These are phyloP conservation scores for Anisodus tanguticus DNA, from an alignment of 257 asterid species.

Conservation along the genomic window DNA sequence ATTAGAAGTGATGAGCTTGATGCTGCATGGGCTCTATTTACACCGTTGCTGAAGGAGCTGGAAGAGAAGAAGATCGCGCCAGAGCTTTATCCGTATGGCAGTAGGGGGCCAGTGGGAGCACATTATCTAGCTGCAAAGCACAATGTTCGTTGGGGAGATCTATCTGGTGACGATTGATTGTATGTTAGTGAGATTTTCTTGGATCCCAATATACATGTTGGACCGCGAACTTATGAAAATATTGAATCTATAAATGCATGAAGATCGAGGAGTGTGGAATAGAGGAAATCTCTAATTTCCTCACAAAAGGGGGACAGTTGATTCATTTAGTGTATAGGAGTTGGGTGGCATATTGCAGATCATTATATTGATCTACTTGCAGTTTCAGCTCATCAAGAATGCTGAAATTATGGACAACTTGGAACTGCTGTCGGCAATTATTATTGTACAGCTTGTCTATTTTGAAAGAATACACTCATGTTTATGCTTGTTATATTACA, in stretches of 20 bases:
- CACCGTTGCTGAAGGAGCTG: conserved; percentile 76
- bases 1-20: conserved; percentile 96
- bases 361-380: not conserved
- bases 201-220: not conserved
- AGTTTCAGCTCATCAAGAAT: not conserved
- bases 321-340: conserved; percentile 4
- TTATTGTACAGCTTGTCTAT: not conserved
- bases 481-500: not conserved
- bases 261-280: not conserved
- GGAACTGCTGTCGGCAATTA: not conserved
- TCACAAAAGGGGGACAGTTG: not conserved
- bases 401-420: conserved; percentile 19
- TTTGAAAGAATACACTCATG: not conserved
- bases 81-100: conserved; percentile 87
- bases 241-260: not conserved
- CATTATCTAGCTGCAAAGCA: conserved; percentile 93
- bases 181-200: not conserved
- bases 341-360: not conserved
- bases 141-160: conserved; percentile 95
- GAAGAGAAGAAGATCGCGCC: conserved; percentile 80
- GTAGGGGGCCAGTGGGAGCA: conserved; percentile 97
- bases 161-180: conserved; percentile 55
- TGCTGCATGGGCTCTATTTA: conserved; percentile 92
- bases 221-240: not conserved
- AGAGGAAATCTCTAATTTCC: not conserved